Conservation (phyloP, 2,329 filamentous ascomycete species). For the Rhytidhysteron rufulum region DNA sequence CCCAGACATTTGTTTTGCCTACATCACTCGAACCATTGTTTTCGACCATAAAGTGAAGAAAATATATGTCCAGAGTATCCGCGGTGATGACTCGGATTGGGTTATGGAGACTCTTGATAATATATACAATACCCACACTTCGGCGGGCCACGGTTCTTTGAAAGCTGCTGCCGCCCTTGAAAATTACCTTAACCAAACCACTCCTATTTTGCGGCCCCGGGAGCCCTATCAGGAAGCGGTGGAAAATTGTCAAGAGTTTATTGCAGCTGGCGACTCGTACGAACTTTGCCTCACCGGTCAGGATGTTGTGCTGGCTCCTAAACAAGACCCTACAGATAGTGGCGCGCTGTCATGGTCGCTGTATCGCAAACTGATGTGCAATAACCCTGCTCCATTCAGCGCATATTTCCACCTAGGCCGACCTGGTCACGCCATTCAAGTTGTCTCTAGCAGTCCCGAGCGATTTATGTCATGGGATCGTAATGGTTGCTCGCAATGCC, state of each 20-base stretch:
- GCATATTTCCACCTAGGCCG: slow-evolving; percentile 71
- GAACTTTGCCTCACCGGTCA: slow-evolving; percentile 80
- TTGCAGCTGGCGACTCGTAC: slow-evolving; percentile 77
- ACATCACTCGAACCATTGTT: slow-evolving; percentile 73
- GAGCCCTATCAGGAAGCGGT: slow-evolving; percentile 62
- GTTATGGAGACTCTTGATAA: slow-evolving; percentile 34
- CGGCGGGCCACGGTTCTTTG: too few relatives aligned
- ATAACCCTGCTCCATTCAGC: slow-evolving; percentile 80
- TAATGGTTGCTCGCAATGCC: slow-evolving; percentile 66
- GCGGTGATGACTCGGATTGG: slow-evolving; percentile 45
- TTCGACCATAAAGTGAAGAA: slow-evolving; percentile 65
- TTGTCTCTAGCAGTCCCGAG: slow-evolving; percentile 79
- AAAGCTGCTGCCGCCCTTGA: background rate
- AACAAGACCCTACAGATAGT: slow-evolving; percentile 21
- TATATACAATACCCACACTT: slow-evolving; percentile 17
- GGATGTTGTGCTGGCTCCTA: slow-evolving; percentile 54
- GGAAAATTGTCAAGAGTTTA: slow-evolving; percentile 63
- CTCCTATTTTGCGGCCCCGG: slow-evolving; percentile 9
- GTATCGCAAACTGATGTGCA: slow-evolving; percentile 64
- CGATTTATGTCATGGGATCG: slow-evolving; percentile 73
- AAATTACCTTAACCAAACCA: slow-evolving; percentile 6
- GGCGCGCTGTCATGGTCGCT: slow-evolving; percentile 57
- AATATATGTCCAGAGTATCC: slow-evolving; percentile 66
- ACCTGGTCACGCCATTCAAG: slow-evolving; percentile 16
- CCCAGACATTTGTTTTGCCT: slow-evolving; percentile 72